Conservation (phyloP, 2,329 filamentous ascomycete genomes). For the Fusarium tricinctum region DNA sequence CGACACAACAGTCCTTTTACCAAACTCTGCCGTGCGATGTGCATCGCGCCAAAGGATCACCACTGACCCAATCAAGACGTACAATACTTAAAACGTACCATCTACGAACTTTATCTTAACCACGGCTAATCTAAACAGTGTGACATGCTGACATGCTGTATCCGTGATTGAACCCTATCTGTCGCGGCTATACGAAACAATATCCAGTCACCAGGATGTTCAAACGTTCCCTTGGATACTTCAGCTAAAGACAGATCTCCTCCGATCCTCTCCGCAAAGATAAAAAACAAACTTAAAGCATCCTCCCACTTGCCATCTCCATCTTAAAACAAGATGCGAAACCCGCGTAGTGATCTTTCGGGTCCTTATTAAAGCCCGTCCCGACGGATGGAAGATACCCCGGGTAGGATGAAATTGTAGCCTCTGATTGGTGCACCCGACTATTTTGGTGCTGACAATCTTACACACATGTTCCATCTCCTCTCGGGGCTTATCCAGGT, state of each 20-base stretch:
- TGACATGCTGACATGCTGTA: neutral
- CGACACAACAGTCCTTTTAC: neutral
- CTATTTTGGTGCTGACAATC: slow-evolving; percentile 8
- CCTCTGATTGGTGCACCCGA: slow-evolving; percentile 10
- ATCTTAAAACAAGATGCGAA: slow-evolving; percentile 21
- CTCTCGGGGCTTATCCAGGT: neutral
- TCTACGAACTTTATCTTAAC: slow-evolving; percentile 6
- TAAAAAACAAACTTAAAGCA: slow-evolving; percentile 14
- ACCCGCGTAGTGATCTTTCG: slow-evolving; percentile 33
- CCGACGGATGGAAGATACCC: slow-evolving; percentile 37
- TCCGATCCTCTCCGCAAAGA: slow-evolving; percentile 18
- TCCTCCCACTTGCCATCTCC: neutral
- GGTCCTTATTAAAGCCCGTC: slow-evolving; percentile 28
- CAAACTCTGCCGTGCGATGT: neutral
- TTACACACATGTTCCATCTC: slow-evolving; percentile 1
- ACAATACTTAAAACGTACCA: slow-evolving; percentile 1
- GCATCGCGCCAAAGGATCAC: neutral
- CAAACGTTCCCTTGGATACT: slow-evolving; percentile 3
- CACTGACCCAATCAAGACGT: neutral
- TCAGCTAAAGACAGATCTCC: slow-evolving; percentile 4
- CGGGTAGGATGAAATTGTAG: neutral
- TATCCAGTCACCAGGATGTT: neutral
- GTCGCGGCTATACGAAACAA: neutral
- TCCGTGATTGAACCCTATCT: slow-evolving; percentile 12
- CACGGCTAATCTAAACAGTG: slow-evolving; percentile 15